Evolutionary conservation across 2,329 filamentous ascomycete species (phyloP).

Genomic region (Arthrobotrys musiformis): DNA sequence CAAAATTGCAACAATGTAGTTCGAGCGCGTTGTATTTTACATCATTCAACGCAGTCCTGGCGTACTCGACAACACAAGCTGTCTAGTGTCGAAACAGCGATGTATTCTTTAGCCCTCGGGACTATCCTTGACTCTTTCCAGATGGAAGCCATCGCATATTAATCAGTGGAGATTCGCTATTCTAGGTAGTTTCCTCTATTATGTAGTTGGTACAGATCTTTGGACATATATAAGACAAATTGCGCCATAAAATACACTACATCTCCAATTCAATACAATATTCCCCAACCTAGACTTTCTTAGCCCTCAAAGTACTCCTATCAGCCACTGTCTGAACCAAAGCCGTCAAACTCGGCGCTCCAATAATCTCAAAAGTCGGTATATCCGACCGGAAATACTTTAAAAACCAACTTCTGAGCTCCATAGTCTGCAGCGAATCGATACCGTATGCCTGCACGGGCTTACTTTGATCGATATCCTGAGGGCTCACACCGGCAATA

Average conservation of each 20-base stretch:
- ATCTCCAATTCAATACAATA: no score
- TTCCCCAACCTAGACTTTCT: no score
- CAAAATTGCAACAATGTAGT: neutral
- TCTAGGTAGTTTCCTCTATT: no score
- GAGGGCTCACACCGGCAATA: neutral
- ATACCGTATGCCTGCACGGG: constrained; percentile 25
- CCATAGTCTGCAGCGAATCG: constrained; percentile 38
- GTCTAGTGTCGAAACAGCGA: no score
- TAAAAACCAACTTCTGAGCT: constrained; percentile 32
- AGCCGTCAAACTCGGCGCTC: constrained; percentile 15
- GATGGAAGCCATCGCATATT: no score
- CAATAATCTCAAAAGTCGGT: constrained; percentile 28
- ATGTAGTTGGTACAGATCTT: no score
- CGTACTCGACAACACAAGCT: no score
- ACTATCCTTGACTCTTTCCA: no score
- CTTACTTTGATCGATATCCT: constrained; percentile 27
- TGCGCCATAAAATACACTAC: no score
- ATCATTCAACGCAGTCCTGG: neutral
- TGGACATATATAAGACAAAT: no score
- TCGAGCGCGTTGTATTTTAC: neutral
- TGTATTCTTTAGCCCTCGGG: no score
- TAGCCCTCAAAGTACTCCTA: neutral
- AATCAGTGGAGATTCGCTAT: no score
- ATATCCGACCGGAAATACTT: constrained; percentile 32
- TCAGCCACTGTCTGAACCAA: neutral